These are phyloP conservation scores for Trichoderma guizhouense DNA, from an alignment of 2,329 filamentous ascomycete genomes.

Conservation along the genomic window DNA sequence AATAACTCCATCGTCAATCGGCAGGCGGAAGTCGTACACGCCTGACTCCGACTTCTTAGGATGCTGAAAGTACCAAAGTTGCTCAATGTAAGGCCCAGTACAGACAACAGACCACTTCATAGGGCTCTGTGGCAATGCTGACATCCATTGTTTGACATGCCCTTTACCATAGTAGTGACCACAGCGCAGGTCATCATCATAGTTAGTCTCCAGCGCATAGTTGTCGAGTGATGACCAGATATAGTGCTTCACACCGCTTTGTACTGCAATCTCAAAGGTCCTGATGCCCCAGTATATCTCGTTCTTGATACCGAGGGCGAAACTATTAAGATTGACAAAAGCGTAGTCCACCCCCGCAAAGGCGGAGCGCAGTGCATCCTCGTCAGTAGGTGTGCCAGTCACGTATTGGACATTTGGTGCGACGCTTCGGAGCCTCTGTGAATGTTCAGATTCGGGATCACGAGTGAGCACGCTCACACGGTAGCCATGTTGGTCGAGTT, in stretches of 20 bases:
- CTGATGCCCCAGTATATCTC: not conserved
- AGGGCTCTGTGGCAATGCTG: not conserved
- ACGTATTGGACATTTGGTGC: not conserved
- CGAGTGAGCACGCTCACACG: not conserved
- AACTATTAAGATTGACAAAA: not conserved
- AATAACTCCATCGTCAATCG: not conserved
- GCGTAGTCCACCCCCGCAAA: not conserved
- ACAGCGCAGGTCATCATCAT: not conserved
- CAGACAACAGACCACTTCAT: not conserved
- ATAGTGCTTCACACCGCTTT: not conserved
- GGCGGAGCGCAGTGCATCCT: not conserved
- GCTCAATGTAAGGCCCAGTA: not conserved
- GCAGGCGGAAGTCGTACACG: not conserved
- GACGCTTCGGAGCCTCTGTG: not conserved
- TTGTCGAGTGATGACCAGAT: not conserved
- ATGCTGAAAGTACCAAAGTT: not conserved
- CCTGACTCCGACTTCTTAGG: not conserved
- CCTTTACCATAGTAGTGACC: not conserved
- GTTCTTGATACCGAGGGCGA: not conserved
- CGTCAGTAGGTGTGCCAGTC: not conserved
- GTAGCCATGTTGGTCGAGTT: not conserved
- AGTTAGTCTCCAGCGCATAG: not conserved
- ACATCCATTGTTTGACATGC: not conserved
- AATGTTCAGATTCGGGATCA: not conserved
- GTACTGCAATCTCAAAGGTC: not conserved